Evolutionary conservation across 108 stramenopile genomes (phyloP).

Genomic region (Aurantiochytrium sp.): DNA sequence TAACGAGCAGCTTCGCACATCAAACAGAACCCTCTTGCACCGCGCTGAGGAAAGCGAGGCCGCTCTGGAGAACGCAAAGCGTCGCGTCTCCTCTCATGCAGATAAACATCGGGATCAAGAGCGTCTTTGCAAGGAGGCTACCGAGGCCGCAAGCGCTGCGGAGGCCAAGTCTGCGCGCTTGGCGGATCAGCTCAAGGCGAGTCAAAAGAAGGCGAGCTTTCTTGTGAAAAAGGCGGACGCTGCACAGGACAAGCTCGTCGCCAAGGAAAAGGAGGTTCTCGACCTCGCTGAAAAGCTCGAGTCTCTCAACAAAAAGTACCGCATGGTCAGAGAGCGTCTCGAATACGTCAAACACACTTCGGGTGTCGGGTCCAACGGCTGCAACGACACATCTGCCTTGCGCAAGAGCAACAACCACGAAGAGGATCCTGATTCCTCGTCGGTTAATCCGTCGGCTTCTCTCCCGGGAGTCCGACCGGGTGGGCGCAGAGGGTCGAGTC

Average conservation of each 20-base stretch:
- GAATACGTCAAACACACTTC: neutral
- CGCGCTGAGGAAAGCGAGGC: neutral
- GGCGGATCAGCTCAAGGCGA: slow-evolving; percentile 7
- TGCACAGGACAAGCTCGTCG: neutral
- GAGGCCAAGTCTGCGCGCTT: neutral
- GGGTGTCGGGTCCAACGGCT: neutral
- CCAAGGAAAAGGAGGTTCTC: neutral
- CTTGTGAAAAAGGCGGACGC: neutral
- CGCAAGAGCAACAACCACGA: neutral
- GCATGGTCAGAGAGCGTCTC: neutral
- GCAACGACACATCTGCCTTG: neutral
- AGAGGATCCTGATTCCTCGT: neutral
- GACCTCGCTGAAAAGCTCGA: neutral
- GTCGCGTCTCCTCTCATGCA: neutral
- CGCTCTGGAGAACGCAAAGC: neutral
- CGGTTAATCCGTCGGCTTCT: neutral
- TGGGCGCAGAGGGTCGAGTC: neutral
- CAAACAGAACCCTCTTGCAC: neutral
- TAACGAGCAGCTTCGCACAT: neutral
- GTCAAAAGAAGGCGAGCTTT: neutral
- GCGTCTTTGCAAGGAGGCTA: neutral
- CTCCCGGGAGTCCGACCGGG: neutral
- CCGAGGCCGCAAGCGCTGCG: neutral
- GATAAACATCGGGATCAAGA: neutral
- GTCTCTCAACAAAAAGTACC: neutral